Conservation (phyloP, 179 eudicot genomes). For the Spinacia oleracea region DNA sequence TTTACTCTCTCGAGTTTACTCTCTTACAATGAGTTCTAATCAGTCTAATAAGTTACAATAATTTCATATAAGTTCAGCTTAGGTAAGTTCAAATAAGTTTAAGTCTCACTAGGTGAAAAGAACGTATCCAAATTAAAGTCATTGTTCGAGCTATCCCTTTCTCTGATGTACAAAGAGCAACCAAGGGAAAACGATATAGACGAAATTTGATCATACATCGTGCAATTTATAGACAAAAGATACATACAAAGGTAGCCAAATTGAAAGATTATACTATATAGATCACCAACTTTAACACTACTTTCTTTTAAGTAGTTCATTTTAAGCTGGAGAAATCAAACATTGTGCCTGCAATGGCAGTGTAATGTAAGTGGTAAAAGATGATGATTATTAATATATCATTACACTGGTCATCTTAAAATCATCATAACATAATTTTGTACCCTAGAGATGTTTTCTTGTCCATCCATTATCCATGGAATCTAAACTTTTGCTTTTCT, state of each 20-base stretch:
- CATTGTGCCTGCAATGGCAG: conserved; percentile 54
- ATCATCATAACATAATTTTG: conserved; percentile 32
- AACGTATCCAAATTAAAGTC: too few relatives aligned
- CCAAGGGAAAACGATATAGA: too few relatives aligned
- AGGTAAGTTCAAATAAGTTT: too few relatives aligned
- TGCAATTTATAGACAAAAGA: background rate
- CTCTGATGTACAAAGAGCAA: too few relatives aligned
- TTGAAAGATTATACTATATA: conserved; percentile 4
- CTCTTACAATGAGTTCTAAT: too few relatives aligned
- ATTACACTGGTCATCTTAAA: conserved; percentile 46
- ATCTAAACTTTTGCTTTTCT: conserved; percentile 18
- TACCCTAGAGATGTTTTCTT: conserved; percentile 12
- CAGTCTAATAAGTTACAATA: too few relatives aligned
- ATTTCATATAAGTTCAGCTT: too few relatives aligned
- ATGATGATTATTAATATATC: conserved; percentile 67
- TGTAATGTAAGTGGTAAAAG: conserved; percentile 14
- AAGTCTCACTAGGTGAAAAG: too few relatives aligned
- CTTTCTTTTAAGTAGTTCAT: background rate
- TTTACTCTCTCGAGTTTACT: too few relatives aligned
- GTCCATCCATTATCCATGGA: too few relatives aligned
- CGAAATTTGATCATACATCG: background rate
- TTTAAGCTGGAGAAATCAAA: conserved; percentile 41
- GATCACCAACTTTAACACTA: background rate
- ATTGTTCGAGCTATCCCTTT: too few relatives aligned
- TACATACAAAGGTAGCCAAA: background rate